Evolutionary conservation across 1,139 yeast genomes (phyloP), one percentile per base, ranked within the genome.

Genomic region (Yamadazyma kanchanaburiensis): DNA sequence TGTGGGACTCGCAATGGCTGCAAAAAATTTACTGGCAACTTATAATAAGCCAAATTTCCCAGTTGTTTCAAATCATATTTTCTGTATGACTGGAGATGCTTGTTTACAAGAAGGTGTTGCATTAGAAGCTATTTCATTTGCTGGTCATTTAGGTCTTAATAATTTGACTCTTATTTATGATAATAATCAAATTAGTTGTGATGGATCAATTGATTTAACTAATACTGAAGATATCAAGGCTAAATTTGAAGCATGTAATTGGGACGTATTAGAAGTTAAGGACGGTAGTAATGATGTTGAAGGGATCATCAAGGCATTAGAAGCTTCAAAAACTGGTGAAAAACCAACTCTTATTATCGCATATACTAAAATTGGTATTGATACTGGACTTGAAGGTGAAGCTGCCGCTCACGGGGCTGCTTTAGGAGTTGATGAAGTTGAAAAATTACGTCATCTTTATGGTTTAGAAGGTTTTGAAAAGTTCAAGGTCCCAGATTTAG

Each of bases 61-160:
- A 1, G 49, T 60, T n/a, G 44, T 58, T 24, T 35, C 42, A 21
- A 53, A 48, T 34, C 49, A 47, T 30, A 55, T 51, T 11, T 60
- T 42, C 37, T 47, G 55, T 34, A 53, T 57, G 43, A 44, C 55
- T 7, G 67, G 67, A 16, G 67, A 60, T 41, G 66, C 60, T n/a
- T 61, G 67, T 43, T 38, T 61, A 27, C 64, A 58, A 40, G 67
- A 61, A 43, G 67, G 67, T 24, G 56, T 58, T 14, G 56, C 59
- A 3, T 43, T 51, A 13, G 67, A 60, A 40, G 51, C 67, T 2
- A 48, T 55, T 27, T 54, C 64, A 3, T 35, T 61, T 9, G 66
- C 66, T 12, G 67, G 65, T 15, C 64, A 60, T 33, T 46, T 60
- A 34, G 46, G 47, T 12, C 43, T 61, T 32, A 49, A 50, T 46